Evolutionary conservation across 1,139 yeast species (phyloP).

Genomic region (Hemisphaericaspora xylanilytica): DNA sequence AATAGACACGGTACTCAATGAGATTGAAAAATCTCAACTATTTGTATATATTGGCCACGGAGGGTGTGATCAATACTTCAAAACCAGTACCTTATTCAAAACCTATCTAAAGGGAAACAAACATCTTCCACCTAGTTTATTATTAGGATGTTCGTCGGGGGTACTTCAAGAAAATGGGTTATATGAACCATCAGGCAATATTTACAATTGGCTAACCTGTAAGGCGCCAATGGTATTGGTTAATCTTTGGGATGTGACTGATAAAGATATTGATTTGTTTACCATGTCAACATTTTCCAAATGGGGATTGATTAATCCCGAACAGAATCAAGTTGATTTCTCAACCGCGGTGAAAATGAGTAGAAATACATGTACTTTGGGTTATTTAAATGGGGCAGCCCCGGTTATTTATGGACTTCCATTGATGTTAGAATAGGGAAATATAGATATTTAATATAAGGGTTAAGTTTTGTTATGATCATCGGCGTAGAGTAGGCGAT

Average conservation of each 20-base stretch:
- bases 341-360: slow-evolving; percentile 35
- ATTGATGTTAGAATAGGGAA: slow-evolving; percentile 12
- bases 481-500: too few relatives aligned
- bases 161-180: slow-evolving; percentile 56
- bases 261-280: slow-evolving; percentile 86
- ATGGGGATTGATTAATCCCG: slow-evolving; percentile 51
- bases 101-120: slow-evolving; percentile 15
- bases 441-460: neutral
- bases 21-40: slow-evolving; percentile 44
- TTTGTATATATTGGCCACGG: slow-evolving; percentile 92
- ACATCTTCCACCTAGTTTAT: slow-evolving; percentile 64
- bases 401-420: slow-evolving; percentile 34
- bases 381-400: slow-evolving; percentile 32
- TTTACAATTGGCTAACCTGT: slow-evolving; percentile 70
- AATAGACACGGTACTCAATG: slow-evolving; percentile 42
- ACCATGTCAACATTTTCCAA: slow-evolving; percentile 55
- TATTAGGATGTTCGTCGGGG: slow-evolving; percentile 95
- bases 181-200: slow-evolving; percentile 74
- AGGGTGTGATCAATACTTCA: slow-evolving; percentile 83
- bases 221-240: slow-evolving; percentile 84
- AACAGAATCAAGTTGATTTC: slow-evolving; percentile 6
- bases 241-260: slow-evolving; percentile 96
- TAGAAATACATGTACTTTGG: slow-evolving; percentile 60
- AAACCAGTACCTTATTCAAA: slow-evolving; percentile 30
- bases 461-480: too few relatives aligned